Base-by-base conservation (phyloP, 495 filamentous ascomycete species). In the Aspergillus conjunctus region DNA sequence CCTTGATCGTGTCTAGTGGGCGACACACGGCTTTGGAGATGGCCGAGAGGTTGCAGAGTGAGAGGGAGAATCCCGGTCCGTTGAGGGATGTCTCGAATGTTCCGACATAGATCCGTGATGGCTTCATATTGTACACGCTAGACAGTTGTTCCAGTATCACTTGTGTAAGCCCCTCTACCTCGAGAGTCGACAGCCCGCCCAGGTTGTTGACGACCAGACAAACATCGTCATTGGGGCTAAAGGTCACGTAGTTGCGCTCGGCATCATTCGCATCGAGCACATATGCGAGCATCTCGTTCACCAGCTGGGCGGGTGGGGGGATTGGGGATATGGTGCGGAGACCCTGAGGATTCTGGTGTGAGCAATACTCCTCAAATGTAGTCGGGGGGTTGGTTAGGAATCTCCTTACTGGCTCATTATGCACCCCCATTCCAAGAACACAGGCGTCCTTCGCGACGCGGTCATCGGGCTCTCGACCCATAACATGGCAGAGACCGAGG, bases 151-250 rank as follows among this genome's bases (percentile, higher is more conserved):
- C 26, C 14, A 52, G 50, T 32, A 17, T 52, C 8, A 52, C 50
- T n/a, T 52, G 26, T n/a, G 50, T 52, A 12, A 52, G 26, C 4
- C 50, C 50, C 50, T 52, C 50, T 10, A 52, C 17, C 30, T 52
- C 50, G 4, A 52, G 31, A 15, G 50, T 52, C n/a, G 50, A 37
- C 4, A 52, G 14, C 1, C 50, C 50, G 1, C 50, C 50, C 4
- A 52, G 50, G 17, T 52, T 52, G 31, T 52, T 52, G 50, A 52
- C 50, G 9, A 52, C 26, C 12, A 52, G 32, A 14, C 50, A 52
- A 31, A 52, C 30, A 14, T 52, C 50, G 15, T 52, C 50, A 1
- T 21, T n/a, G 3, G 50, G 14, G n/a, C n/a, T 52, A 8, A 52
- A 52, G 5, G 10, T 32, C 12, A 52, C 50, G n/a, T 33, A 52